A percentile compares a stretch with the other conserved stretches of the same genome.
These are phyloP conservation scores for Xylariaceae sp. DNA, from an alignment of 2,329 filamentous ascomycete species.

Conservation along the genomic window DNA sequence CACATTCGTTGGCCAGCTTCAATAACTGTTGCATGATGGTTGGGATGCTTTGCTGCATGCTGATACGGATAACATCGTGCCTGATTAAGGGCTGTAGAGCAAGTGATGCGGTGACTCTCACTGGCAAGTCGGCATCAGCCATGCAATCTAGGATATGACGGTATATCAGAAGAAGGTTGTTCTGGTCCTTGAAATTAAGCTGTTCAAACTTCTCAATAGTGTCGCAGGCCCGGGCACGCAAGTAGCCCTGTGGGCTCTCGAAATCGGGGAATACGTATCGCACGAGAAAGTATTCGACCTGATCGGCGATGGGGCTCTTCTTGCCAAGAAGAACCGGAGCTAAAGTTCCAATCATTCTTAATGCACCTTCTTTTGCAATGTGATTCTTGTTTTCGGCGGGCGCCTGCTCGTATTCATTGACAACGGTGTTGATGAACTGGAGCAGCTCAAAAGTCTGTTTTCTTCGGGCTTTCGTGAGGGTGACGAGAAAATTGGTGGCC, in stretches of 20 bases:
- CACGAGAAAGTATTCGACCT: slow-evolving; percentile 98
- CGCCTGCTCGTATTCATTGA: slow-evolving; percentile 84
- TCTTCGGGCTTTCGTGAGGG: slow-evolving; percentile 86
- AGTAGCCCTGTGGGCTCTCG: slow-evolving; percentile 83
- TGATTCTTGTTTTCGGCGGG: slow-evolving; percentile 89
- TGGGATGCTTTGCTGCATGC: slow-evolving; percentile 96
- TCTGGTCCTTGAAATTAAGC: slow-evolving; percentile 92
- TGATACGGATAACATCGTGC: slow-evolving; percentile 87
- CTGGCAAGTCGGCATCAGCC: slow-evolving; percentile 88
- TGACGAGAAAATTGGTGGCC: slow-evolving; percentile 93
- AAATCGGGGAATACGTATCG: slow-evolving; percentile 98
- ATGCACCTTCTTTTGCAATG: slow-evolving; percentile 89
- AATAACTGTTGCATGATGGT: slow-evolving; percentile 99
- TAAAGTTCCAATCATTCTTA: slow-evolving; percentile 95
- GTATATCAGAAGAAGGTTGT: slow-evolving; percentile 95
- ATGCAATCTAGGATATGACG: slow-evolving; percentile 95
- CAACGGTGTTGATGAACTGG: slow-evolving; percentile 90
- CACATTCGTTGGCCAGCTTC: slow-evolving; percentile 95
- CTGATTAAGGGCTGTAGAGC: slow-evolving; percentile 93
- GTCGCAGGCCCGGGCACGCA: slow-evolving; percentile 91
- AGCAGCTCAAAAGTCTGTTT: slow-evolving; percentile 95
- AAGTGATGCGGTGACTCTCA: slow-evolving; percentile 88
- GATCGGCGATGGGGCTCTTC: slow-evolving; percentile 95
- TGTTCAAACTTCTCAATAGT: slow-evolving; percentile 98
- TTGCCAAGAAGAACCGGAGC: slow-evolving; percentile 93